phyloP scores from a whole-genome alignment of 352 stramenopile species.

The Bremia lactucae region DNA sequence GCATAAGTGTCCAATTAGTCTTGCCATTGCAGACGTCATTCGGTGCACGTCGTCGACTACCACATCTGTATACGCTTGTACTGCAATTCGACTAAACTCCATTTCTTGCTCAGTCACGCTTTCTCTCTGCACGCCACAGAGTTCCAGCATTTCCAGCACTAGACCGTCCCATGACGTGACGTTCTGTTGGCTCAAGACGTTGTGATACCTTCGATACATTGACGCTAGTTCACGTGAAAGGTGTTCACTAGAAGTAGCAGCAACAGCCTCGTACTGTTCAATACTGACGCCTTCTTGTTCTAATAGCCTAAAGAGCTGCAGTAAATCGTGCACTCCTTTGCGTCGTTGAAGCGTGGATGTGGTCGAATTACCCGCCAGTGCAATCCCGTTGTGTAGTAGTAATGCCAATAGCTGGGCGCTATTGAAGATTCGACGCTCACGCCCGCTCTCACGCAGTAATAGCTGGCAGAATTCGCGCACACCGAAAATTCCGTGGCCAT shows the following conservation, averaged over 20 bases:
- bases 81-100: conserved; percentile 27
- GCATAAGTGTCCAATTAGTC: conserved; percentile 31
- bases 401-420: conserved; percentile 37
- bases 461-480: conserved; percentile 56
- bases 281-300: conserved; percentile 44
- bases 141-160: conserved; percentile 40
- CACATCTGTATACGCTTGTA: conserved; percentile 47
- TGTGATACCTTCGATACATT: conserved; percentile 39
- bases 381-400: conserved; percentile 37
- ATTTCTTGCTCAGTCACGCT: neutral
- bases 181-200: conserved; percentile 39
- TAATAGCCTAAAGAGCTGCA: conserved; percentile 63
- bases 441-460: conserved; percentile 47
- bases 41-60: conserved; percentile 60
- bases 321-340: conserved; percentile 39
- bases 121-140: conserved; percentile 9
- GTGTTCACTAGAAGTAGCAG: conserved; percentile 10
- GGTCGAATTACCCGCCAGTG: conserved; percentile 28
- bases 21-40: conserved; percentile 58
- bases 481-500: conserved; percentile 43
- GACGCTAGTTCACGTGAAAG: conserved; percentile 24
- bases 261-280: conserved; percentile 20
- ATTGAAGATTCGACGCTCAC: conserved; percentile 39
- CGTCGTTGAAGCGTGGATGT: conserved; percentile 45
- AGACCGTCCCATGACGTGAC: conserved; percentile 59